Evolutionary conservation across 2,329 filamentous ascomycete species (phyloP).

Genomic region (Scleromitrula shiraiana): DNA sequence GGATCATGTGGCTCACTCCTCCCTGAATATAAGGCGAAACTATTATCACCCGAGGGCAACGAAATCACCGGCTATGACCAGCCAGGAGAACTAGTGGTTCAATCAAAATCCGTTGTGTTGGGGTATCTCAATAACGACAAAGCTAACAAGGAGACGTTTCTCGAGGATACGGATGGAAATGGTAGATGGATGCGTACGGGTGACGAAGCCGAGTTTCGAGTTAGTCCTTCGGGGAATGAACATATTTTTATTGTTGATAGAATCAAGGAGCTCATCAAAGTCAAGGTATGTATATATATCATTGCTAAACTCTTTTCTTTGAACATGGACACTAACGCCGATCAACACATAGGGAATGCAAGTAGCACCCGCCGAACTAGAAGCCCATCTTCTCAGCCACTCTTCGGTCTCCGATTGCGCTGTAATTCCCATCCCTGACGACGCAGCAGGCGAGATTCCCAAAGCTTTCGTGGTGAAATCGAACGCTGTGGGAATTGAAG

Average conservation of each 20-base stretch:
- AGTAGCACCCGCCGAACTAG: constrained; percentile 77
- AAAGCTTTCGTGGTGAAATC: constrained; percentile 59
- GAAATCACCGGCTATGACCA: constrained; percentile 60
- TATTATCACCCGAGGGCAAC: constrained; percentile 58
- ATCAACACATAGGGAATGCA: constrained; percentile 50
- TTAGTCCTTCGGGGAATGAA: constrained; percentile 59
- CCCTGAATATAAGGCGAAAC: constrained; percentile 54
- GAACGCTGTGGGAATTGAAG: constrained; percentile 38
- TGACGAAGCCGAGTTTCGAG: constrained; percentile 68
- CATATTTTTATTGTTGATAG: constrained; percentile 82
- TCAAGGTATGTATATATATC: constrained; percentile 54
- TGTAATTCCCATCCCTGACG: constrained; percentile 64
- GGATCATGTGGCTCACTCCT: constrained; percentile 66
- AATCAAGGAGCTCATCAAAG: constrained; percentile 71
- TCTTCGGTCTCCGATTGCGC: constrained; percentile 69
- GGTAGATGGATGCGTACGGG: constrained; percentile 69
- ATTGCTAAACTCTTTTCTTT: background rate
- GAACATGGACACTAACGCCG: too few species aligned
- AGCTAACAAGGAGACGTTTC: constrained; percentile 73
- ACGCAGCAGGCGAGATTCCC: constrained; percentile 55
- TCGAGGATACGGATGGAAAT: constrained; percentile 51
- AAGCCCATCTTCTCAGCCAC: constrained; percentile 70
- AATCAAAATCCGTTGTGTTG: constrained; percentile 66
- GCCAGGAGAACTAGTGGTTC: constrained; percentile 74
- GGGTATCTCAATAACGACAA: constrained; percentile 84